phyloP scores from a whole-genome alignment of 2,329 filamentous ascomycete species.

The Fusarium sublunatum region DNA sequence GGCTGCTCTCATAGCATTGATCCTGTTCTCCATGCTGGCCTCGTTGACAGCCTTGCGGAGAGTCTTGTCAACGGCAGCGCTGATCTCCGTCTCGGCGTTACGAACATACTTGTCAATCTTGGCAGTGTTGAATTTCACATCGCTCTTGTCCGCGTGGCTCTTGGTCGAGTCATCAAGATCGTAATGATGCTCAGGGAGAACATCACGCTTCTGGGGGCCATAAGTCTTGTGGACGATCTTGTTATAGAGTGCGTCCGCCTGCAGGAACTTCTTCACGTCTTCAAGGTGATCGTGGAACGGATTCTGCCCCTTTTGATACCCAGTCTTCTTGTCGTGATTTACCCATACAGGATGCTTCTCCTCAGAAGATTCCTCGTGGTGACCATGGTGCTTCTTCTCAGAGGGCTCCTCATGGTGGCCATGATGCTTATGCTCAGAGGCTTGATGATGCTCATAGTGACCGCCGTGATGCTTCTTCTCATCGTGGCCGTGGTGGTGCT shows the following conservation, averaged over 20 bases:
- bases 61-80: constrained; percentile 5
- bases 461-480: too few relatives aligned
- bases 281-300: too few relatives aligned
- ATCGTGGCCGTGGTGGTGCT: too few relatives aligned
- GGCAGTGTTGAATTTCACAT: constrained; percentile 9
- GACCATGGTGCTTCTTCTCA: constrained; percentile 2
- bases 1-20: not conserved
- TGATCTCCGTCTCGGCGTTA: constrained; percentile 12
- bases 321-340: too few relatives aligned
- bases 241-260: too few relatives aligned
- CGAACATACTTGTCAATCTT: constrained; percentile 19
- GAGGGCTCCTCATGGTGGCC: not conserved
- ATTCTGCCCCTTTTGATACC: too few relatives aligned
- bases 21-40: not conserved
- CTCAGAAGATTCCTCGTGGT: too few relatives aligned
- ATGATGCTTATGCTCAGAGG: not conserved
- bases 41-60: constrained; percentile 5
- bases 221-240: not conserved
- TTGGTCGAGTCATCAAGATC: too few relatives aligned
- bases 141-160: not conserved
- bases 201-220: constrained; percentile 11
- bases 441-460: not conserved
- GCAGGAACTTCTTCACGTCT: too few relatives aligned
- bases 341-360: too few relatives aligned
- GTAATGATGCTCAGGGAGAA: not conserved